Evolutionary conservation across 2,329 filamentous ascomycete species (phyloP).

Genomic region (Botrytis aclada): DNA sequence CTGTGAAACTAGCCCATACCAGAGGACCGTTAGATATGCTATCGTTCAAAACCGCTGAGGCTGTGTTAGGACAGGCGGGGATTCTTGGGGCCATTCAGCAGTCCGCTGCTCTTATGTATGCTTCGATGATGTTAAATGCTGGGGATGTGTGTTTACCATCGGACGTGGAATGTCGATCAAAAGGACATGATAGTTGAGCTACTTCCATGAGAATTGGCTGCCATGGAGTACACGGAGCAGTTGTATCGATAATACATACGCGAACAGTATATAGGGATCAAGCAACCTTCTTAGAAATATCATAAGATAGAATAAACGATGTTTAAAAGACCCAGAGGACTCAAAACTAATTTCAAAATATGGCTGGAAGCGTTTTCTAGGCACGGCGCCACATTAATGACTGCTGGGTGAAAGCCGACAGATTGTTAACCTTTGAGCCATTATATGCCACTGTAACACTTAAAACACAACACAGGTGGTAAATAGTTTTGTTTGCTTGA

Average conservation of each 20-base stretch:
- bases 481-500: not conserved
- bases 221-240: not conserved
- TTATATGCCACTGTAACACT: not conserved
- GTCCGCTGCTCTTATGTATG: slow-evolving; percentile 4
- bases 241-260: no score
- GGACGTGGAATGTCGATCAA: not conserved
- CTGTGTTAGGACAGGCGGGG: not conserved
- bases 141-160: not conserved
- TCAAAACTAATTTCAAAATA: not conserved
- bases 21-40: not conserved
- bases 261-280: not conserved
- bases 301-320: not conserved
- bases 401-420: not conserved
- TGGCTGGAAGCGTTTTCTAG: not conserved
- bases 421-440: not conserved
- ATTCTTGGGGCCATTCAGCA: not conserved
- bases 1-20: not conserved
- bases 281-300: no score
- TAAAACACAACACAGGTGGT: not conserved
- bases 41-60: not conserved
- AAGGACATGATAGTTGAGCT: not conserved
- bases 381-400: not conserved
- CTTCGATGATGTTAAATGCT: slow-evolving; percentile 13
- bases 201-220: not conserved
- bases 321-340: not conserved